Evolutionary conservation across 306 rosid genomes (phyloP).

Genomic region (Rosa chinensis): DNA sequence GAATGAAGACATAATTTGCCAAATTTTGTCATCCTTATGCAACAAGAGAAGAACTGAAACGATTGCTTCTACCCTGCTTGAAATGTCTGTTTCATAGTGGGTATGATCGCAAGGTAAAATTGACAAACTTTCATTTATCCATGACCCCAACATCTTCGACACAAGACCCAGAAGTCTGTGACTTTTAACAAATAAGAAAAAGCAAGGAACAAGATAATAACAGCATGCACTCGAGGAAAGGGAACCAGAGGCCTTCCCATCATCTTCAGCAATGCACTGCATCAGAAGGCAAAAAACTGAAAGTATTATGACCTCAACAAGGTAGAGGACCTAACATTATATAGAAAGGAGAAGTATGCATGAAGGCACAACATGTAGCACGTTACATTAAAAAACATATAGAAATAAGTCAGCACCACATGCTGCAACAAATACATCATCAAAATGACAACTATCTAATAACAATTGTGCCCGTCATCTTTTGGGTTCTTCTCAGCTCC

Average conservation of each 20-base stretch:
- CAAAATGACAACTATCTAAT: background rate
- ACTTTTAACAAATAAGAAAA: slow-evolving; percentile 63
- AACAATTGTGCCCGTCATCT: background rate
- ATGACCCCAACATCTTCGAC: slow-evolving; percentile 51
- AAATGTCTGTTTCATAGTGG: slow-evolving; percentile 27
- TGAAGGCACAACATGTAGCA: background rate
- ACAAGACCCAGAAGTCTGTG: slow-evolving; percentile 56
- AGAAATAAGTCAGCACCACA: background rate
- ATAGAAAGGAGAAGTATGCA: background rate
- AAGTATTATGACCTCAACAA: background rate
- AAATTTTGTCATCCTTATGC: slow-evolving; percentile 49
- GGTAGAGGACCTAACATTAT: background rate
- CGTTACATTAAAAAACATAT: background rate
- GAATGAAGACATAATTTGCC: slow-evolving; percentile 42
- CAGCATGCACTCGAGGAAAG: slow-evolving; percentile 22
- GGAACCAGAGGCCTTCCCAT: slow-evolving; percentile 26
- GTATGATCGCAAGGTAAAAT: slow-evolving; percentile 23
- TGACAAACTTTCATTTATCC: slow-evolving; percentile 32
- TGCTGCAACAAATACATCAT: background rate
- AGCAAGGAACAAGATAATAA: slow-evolving; percentile 66
- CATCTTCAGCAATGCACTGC: slow-evolving; percentile 54
- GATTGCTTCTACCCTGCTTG: slow-evolving; percentile 38
- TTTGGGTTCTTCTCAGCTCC: background rate
- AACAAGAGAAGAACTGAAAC: slow-evolving; percentile 48
- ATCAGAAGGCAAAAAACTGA: slow-evolving; percentile 22